These are phyloP conservation scores for Sextonia rubra DNA, from an alignment of 164 flowering plant genomes.

Conservation along the genomic window DNA sequence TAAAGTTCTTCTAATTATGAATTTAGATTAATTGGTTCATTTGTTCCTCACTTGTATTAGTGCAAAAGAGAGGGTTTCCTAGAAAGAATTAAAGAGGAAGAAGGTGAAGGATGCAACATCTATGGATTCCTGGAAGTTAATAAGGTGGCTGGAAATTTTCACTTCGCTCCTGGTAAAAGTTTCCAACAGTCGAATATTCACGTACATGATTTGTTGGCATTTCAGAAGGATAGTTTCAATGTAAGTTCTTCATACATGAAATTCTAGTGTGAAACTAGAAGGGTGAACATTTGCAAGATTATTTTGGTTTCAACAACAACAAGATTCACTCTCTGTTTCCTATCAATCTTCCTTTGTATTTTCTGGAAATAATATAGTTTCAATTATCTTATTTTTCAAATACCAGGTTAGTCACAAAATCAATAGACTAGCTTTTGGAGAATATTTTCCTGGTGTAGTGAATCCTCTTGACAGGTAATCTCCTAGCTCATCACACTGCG, in stretches of 20 bases:
- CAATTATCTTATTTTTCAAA: neutral
- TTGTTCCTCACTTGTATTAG: slow-evolving; percentile 23
- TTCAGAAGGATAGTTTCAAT: slow-evolving; percentile 46
- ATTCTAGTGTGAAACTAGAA: neutral
- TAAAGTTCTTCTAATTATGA: neutral
- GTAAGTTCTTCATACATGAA: slow-evolving; percentile 28
- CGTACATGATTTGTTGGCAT: slow-evolving; percentile 44
- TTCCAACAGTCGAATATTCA: slow-evolving; percentile 52
- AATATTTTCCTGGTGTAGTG: slow-evolving; percentile 56
- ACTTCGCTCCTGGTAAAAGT: slow-evolving; percentile 70
- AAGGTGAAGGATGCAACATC: slow-evolving; percentile 85
- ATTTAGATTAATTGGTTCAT: neutral
- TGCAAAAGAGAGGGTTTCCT: slow-evolving; percentile 76
- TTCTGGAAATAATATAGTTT: neutral
- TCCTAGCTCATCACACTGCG: neutral
- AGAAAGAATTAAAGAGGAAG: slow-evolving; percentile 61
- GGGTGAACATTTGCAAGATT: neutral
- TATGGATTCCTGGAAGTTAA: slow-evolving; percentile 69
- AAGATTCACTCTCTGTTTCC: neutral
- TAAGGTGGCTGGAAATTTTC: slow-evolving; percentile 74
- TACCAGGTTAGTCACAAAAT: slow-evolving; percentile 66
- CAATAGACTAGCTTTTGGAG: slow-evolving; percentile 59
- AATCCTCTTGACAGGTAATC: slow-evolving; percentile 79
- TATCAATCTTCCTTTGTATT: neutral
- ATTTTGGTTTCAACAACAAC: neutral